Evolutionary conservation across 164 flowering plant genomes (phyloP), one percentile per base, ranked within the genome.

Genomic region (Magnolia changhungtana): DNA sequence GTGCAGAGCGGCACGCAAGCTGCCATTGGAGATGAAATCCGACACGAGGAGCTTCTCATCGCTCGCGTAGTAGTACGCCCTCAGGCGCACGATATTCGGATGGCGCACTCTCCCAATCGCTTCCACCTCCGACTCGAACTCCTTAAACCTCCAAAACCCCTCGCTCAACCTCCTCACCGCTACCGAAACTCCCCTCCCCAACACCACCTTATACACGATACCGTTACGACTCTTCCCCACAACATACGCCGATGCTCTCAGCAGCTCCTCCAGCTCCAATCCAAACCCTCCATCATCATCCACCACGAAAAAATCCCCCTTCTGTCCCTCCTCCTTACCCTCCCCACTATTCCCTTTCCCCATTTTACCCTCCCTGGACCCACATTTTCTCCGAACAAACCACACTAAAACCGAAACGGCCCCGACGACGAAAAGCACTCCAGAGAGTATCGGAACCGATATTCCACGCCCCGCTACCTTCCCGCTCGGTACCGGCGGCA

Each of bases 201-300:
- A 93, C 81, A 96, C 97, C 84, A 96, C 99, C 83, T 83, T 93
- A 79, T 96, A 96, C 76, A 93, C 92, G 10, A 96, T 96, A 73
- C 99, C 99, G 77, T 89, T 90, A 78, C 89, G 83, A 76, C 99
- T 89, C 81, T 96, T 96, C 52, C 99, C 98, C 69, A 94, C 88
- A 49, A 96, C 96, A 77, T 90, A 94, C 8, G 99, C 99, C 2
- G 98, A 91, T 7, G 99, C 98, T 84, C 98, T 89, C 85, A 96
- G 81, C 89, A 96, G 83, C 83, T 94, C 99, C 83, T 96, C 99
- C 61, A 96, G 81, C 71, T 90, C 99, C 88, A 92, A 80, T 67
- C 74, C 84, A 67, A 94, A 89, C 77, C 92, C 95, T 31, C 90
- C 98, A 45, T 93, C 77, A 3, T 68, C 99, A 7, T 68, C 99